A percentile compares a stretch with the other conserved stretches of the same genome.
phyloP scores from a whole-genome alignment of 148 eudicot genomes.

The Nyssa sinensis region DNA sequence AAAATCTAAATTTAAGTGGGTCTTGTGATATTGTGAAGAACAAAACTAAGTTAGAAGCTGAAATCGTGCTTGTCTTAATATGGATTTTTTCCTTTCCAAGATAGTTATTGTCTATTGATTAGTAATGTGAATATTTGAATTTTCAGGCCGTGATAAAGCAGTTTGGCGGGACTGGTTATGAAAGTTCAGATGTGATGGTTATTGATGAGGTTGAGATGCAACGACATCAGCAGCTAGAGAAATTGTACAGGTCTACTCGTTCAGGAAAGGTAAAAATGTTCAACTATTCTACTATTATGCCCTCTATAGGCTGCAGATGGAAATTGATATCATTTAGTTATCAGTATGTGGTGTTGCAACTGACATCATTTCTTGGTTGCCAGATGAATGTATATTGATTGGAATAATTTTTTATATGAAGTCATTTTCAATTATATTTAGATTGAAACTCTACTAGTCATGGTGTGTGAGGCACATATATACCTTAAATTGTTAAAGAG shows the following conservation, averaged over 20 bases:
- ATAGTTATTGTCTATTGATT: not conserved
- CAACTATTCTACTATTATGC: not conserved
- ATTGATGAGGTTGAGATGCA: conserved; percentile 92
- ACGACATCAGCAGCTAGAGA: conserved; percentile 79
- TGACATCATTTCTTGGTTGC: not conserved
- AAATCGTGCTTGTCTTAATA: not conserved
- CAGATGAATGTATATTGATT: not conserved
- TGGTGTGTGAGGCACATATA: not conserved
- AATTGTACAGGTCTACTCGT: conserved; percentile 85
- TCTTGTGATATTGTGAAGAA: too few species aligned
- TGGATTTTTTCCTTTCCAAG: not conserved
- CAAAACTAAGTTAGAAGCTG: too few species aligned
- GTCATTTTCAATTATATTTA: too few species aligned
- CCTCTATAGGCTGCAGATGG: not conserved
- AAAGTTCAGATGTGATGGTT: conserved; percentile 76
- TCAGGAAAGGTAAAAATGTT: conserved; percentile 67
- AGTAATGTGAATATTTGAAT: conserved; percentile 17
- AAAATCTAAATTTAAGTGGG: too few species aligned
- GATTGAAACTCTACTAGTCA: too few species aligned
- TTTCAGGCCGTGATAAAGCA: conserved; percentile 97
- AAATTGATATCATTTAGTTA: not conserved
- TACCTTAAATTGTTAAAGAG: too few species aligned
- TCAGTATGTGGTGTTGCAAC: not conserved
- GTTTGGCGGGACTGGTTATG: conserved; percentile 79
- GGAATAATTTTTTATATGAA: not conserved